Percentiles rank a stretch among this genome's conserved stretches.
Evolutionary conservation across 225 moss, liverwort and hornwort genomes (phyloP).

Genomic region (Neckera pumila): DNA sequence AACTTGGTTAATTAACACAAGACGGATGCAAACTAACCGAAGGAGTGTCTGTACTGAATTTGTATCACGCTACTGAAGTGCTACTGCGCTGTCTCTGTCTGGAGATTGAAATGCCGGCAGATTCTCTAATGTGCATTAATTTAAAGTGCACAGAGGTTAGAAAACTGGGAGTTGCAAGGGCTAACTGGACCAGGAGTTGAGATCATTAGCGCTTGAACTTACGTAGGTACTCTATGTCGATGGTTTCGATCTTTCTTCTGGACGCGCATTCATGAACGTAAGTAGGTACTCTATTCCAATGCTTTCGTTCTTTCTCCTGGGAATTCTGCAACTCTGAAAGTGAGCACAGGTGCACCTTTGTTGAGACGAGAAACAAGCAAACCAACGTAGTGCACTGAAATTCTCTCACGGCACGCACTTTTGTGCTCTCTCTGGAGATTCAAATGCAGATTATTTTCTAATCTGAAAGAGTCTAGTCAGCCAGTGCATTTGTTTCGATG

Average conservation of each 20-base stretch:
- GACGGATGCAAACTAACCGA: not conserved
- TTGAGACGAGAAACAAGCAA: not conserved
- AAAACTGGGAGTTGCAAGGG: not conserved
- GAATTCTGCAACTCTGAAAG: not conserved
- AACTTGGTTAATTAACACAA: not conserved
- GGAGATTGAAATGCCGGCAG: not conserved
- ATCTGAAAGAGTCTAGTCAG: not conserved
- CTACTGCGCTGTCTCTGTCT: not conserved
- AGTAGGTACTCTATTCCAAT: not conserved
- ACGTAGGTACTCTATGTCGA: not conserved
- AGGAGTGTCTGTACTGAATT: not conserved
- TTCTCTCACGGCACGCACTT: not conserved
- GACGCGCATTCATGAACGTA: not conserved
- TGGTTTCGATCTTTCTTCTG: not conserved
- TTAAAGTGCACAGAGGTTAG: not conserved
- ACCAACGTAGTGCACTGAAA: not conserved
- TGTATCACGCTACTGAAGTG: not conserved
- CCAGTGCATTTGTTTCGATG: no score
- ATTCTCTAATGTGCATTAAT: not conserved
- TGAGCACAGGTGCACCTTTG: not conserved
- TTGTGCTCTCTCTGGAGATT: not conserved
- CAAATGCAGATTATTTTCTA: not conserved
- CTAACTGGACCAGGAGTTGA: not conserved
- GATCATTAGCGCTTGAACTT: not conserved
- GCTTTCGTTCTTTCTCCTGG: not conserved